Conservation (phyloP, 352 stramenopile species). For the Phytophthora colocasiae region DNA sequence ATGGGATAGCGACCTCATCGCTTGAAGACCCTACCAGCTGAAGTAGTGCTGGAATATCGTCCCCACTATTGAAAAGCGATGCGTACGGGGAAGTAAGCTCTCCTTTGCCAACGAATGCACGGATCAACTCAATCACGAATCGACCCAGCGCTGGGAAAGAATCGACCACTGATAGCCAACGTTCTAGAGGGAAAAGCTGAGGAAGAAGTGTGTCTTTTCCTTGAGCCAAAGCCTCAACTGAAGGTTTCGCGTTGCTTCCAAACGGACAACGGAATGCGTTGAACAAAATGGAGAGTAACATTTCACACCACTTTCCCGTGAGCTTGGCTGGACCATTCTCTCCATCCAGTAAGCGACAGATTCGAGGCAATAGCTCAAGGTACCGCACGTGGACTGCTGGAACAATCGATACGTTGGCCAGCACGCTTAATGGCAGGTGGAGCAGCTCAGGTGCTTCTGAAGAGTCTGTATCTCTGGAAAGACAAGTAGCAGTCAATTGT, state of each 20-base stretch:
- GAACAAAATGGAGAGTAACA: slow-evolving; percentile 61
- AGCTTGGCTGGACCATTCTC: slow-evolving; percentile 26
- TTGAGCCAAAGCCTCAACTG: slow-evolving; percentile 24
- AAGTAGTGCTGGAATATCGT: slow-evolving; percentile 60
- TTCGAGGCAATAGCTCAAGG: slow-evolving; percentile 44
- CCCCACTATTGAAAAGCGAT: slow-evolving; percentile 59
- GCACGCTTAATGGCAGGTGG: slow-evolving; percentile 52
- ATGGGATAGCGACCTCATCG: slow-evolving; percentile 50
- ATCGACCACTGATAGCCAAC: slow-evolving; percentile 54
- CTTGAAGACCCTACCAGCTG: slow-evolving; percentile 40
- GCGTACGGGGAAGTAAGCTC: slow-evolving; percentile 30
- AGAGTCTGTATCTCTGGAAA: background rate
- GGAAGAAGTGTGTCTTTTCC: slow-evolving; percentile 49
- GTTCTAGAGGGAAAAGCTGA: slow-evolving; percentile 60
- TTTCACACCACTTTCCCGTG: slow-evolving; percentile 30
- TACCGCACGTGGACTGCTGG: slow-evolving; percentile 45
- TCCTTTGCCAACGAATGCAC: slow-evolving; percentile 46
- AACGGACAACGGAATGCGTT: slow-evolving; percentile 67
- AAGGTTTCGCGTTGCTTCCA: slow-evolving; percentile 6
- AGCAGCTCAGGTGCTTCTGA: slow-evolving; percentile 35
- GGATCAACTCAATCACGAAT: slow-evolving; percentile 65
- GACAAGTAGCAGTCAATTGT: slow-evolving; percentile 11
- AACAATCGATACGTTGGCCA: slow-evolving; percentile 56
- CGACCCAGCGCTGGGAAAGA: slow-evolving; percentile 39
- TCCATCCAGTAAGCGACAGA: slow-evolving; percentile 30